These are phyloP conservation scores for Ganoderma meredithae DNA, from an alignment of 1,284 basidiomycete species.

Conservation along the genomic window DNA sequence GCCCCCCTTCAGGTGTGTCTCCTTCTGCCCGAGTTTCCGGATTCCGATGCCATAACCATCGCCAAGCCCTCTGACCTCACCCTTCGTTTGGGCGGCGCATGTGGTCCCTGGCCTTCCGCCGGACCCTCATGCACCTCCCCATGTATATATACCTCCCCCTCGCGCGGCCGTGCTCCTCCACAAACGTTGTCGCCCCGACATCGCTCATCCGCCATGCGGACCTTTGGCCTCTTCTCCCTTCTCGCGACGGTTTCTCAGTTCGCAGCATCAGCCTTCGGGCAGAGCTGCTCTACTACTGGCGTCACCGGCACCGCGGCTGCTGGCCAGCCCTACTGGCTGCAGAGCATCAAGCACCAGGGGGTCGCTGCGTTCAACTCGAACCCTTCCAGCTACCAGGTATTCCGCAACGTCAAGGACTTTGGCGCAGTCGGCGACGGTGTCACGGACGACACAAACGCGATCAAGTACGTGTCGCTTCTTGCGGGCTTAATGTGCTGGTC, in stretches of 20 bases:
- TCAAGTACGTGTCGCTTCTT: conserved; percentile 55
- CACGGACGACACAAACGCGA: conserved; percentile 74
- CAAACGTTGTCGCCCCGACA: conserved; percentile 21
- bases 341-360: conserved; percentile 75
- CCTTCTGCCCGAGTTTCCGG: neutral
- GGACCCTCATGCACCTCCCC: conserved; percentile 22
- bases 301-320: conserved; percentile 62
- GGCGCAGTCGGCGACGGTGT: conserved; percentile 74
- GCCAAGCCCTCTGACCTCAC: neutral
- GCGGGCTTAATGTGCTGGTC: neutral
- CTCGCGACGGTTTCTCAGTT: conserved; percentile 34
- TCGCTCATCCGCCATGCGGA: conserved; percentile 33
- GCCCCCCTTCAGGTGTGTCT: neutral
- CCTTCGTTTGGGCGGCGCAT: conserved; percentile 5
- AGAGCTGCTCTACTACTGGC: conserved; percentile 50
- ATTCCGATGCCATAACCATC: neutral
- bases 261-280: conserved; percentile 36
- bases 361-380: conserved; percentile 61
- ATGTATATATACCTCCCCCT: conserved; percentile 30
- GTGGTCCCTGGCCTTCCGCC: conserved; percentile 18
- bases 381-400: conserved; percentile 69
- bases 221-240: conserved; percentile 31
- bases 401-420: conserved; percentile 74
- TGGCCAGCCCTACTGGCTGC: conserved; percentile 72
- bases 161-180: neutral